Base-by-base conservation (phyloP, 805 yeast species). In the Blastobotrys mokoenaii region DNA sequence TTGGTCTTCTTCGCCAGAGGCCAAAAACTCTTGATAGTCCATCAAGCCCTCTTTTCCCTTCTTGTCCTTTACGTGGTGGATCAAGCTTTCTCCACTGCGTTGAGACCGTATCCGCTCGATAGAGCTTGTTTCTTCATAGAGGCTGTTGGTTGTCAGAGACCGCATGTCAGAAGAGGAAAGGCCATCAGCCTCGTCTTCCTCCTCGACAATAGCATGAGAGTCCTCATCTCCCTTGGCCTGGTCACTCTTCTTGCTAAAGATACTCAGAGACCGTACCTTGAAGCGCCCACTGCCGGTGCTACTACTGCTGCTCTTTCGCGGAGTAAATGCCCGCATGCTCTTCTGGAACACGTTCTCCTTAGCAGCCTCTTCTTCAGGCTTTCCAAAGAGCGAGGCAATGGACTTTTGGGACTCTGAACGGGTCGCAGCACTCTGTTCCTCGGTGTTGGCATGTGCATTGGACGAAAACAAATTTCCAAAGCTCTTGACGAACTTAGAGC, bases 351-450 rank as follows among this genome's bases (percentile, higher is more conserved):
- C 45, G 32, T 43, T 52, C 40, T 47, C 53, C 35, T 44, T 50
- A 36, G 40, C 52, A 10, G 44, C 18, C 6, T 41, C 47, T 16
- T 46, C 48, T 15, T 41, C 48, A 15, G 53, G 43, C 40, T 46
- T 50, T 20, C 57, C 55, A 47, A 54, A 54, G 25, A 54, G 43
- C 3, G 54, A 43, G 8, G 55, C 54, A 40, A 54, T 52, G 2
- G 55, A 47, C 43, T 54, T 54, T 10, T 38, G 18, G 18, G 14
- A n/a, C 20, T 34, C 41, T 10, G 42, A 15, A 11, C 37, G 17
- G 15, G n/a, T 18, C 8, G 42, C 14, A 14, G 40, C 11, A n/a
- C 15, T 12, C 10, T 20, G 16, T 11, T 27, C 30, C 12, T 15
- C 18, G 22, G n/a, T 37, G 18, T 15, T 34, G 16, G 6, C 15